These are phyloP conservation scores for Dothistroma pini DNA, from an alignment of 2,329 filamentous ascomycete genomes.

Conservation along the genomic window DNA sequence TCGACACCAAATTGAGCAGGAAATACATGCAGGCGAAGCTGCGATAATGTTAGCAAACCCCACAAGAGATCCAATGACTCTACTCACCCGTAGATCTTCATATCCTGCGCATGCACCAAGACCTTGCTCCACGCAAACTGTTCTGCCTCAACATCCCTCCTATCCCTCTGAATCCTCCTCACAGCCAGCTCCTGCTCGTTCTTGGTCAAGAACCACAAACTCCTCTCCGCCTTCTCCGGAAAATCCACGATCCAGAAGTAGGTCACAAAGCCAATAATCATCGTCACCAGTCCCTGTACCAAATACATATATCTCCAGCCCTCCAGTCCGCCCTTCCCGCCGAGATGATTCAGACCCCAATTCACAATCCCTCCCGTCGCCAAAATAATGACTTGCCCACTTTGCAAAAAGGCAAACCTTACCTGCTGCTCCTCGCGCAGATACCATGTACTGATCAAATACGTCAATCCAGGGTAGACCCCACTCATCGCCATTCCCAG, in stretches of 20 bases:
- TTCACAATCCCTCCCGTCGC: constrained; percentile 66
- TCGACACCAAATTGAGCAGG: constrained; percentile 63
- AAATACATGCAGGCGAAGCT: constrained; percentile 63
- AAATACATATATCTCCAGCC: constrained; percentile 70
- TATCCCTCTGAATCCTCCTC: constrained; percentile 57
- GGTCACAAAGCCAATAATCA: constrained; percentile 55
- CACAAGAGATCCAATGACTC: no score
- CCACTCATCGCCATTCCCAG: constrained; percentile 61
- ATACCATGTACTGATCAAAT: constrained; percentile 57
- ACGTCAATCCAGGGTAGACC: constrained; percentile 52
- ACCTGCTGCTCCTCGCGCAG: constrained; percentile 62
- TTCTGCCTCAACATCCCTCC: constrained; percentile 57
- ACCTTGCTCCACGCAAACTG: constrained; percentile 55
- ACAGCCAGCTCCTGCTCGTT: constrained; percentile 57
- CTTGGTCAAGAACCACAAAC: constrained; percentile 55
- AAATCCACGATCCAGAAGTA: constrained; percentile 72
- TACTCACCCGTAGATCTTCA: constrained; percentile 54
- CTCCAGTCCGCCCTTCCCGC: constrained; percentile 53
- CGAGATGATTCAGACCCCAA: constrained; percentile 62
- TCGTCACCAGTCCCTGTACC: constrained; percentile 60
- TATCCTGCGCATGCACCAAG: constrained; percentile 54
- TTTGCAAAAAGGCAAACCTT: constrained; percentile 62
- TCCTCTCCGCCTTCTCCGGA: constrained; percentile 57
- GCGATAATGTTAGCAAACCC: not conserved
- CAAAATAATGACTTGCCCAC: constrained; percentile 61